Percentiles rank a stretch among this genome's conserved stretches.
These are phyloP conservation scores for Thecaphora frezii DNA, from an alignment of 1,284 basidiomycete species.

Conservation along the genomic window DNA sequence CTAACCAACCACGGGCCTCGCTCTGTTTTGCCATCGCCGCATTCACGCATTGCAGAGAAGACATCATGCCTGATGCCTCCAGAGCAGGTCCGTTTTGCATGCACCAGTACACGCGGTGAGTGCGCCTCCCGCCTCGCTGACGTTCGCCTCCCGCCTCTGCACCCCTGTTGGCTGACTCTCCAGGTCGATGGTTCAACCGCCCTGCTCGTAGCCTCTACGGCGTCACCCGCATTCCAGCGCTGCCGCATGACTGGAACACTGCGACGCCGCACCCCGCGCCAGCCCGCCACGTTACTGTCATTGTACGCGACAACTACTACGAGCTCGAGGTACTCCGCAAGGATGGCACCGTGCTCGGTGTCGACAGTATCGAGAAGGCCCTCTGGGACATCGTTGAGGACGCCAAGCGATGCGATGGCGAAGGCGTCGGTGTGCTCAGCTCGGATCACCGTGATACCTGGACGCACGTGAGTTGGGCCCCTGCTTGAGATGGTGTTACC, in stretches of 20 bases:
- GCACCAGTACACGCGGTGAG: slow-evolving; percentile 65
- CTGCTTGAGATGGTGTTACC: no score
- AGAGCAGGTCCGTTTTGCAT: slow-evolving; percentile 66
- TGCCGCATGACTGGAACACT: slow-evolving; percentile 61
- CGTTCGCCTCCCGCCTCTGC: neutral
- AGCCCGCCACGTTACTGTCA: slow-evolving; percentile 70
- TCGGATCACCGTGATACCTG: slow-evolving; percentile 81
- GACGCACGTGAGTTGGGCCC: slow-evolving; percentile 71
- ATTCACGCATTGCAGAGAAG: slow-evolving; percentile 59
- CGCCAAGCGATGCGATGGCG: slow-evolving; percentile 65
- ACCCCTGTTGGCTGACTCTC: slow-evolving; percentile 16
- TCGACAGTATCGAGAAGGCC: slow-evolving; percentile 69
- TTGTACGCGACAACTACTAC: slow-evolving; percentile 81
- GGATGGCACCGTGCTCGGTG: slow-evolving; percentile 60
- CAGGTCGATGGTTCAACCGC: slow-evolving; percentile 60
- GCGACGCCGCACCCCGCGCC: slow-evolving; percentile 61
- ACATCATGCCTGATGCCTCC: slow-evolving; percentile 64
- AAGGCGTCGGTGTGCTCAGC: slow-evolving; percentile 72
- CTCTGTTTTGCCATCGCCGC: neutral
- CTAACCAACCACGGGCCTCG: no score
- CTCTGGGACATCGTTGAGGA: slow-evolving; percentile 73
- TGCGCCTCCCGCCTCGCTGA: slow-evolving; percentile 9
- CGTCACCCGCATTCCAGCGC: slow-evolving; percentile 59
- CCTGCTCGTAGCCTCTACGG: slow-evolving; percentile 66
- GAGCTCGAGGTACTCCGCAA: slow-evolving; percentile 67